Conservation (phyloP, 148 eudicot genomes). For the Chenopodium suecicum region DNA sequence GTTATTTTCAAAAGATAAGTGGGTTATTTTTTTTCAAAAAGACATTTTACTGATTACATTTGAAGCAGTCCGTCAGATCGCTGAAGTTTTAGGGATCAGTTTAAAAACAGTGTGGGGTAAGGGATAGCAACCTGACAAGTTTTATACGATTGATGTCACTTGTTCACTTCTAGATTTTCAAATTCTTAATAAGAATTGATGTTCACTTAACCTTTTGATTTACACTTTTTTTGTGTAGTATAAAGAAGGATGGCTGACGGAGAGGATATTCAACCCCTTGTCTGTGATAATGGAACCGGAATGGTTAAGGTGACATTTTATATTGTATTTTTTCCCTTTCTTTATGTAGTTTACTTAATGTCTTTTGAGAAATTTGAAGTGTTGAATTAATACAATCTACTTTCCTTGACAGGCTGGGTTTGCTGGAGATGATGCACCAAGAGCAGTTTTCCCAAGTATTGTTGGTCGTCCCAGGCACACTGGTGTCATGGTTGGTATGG, state of each 20-base stretch:
- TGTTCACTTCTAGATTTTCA: neutral
- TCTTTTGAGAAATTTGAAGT: neutral
- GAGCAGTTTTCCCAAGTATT: constrained; percentile 34
- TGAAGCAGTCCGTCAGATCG: neutral
- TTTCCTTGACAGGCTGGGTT: constrained; percentile 26
- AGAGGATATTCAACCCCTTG: constrained; percentile 41
- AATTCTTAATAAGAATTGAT: neutral
- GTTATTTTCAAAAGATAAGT: neutral
- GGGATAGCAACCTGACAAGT: neutral
- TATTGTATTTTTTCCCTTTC: neutral
- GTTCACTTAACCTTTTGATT: neutral
- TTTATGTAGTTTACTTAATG: neutral
- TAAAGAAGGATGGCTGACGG: constrained; percentile 30
- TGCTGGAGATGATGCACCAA: constrained; percentile 38
- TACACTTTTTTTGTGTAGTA: constrained; percentile 8
- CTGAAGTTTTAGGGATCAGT: neutral
- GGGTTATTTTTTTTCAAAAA: neutral
- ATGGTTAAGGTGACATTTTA: constrained; percentile 29
- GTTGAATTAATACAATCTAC: too few species aligned
- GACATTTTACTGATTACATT: neutral
- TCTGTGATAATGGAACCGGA: constrained; percentile 39
- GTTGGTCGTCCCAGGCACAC: constrained; percentile 40
- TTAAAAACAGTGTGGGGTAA: neutral
- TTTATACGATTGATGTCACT: neutral
- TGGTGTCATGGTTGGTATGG: constrained; percentile 41